Percentiles rank a stretch among this genome's conserved stretches.
Conservation (phyloP, 352 stramenopile species). For the Phytophthora sansomeana region DNA sequence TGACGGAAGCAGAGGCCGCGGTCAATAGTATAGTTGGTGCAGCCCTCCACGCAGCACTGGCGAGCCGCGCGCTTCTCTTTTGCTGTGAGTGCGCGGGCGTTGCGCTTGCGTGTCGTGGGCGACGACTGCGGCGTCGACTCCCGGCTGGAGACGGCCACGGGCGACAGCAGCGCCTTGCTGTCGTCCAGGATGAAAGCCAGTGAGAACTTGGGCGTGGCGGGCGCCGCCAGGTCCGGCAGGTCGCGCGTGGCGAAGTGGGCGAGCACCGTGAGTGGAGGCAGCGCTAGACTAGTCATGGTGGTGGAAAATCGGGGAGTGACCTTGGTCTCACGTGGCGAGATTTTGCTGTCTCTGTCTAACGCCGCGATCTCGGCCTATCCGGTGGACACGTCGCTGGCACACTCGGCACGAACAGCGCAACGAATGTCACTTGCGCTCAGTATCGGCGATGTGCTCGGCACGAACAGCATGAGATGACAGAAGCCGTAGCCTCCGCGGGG, state of each 20-base stretch:
- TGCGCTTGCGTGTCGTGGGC: slow-evolving; percentile 18
- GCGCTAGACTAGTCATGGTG: slow-evolving; percentile 1
- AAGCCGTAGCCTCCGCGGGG: no score
- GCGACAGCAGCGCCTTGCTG: slow-evolving; percentile 13
- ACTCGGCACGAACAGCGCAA: slow-evolving; percentile 26
- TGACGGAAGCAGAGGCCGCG: slow-evolving; percentile 55
- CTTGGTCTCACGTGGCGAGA: slow-evolving; percentile 11
- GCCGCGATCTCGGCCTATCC: slow-evolving; percentile 13
- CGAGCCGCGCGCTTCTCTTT: slow-evolving; percentile 44
- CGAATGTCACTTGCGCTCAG: slow-evolving; percentile 14
- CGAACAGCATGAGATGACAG: slow-evolving; percentile 33
- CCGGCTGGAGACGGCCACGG: neutral
- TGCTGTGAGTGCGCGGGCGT: slow-evolving; percentile 12
- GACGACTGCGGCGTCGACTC: slow-evolving; percentile 3
- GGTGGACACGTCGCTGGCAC: slow-evolving; percentile 12
- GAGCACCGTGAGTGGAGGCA: neutral
- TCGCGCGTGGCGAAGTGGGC: slow-evolving; percentile 1
- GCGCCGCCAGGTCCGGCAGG: neutral
- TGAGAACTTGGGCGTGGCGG: slow-evolving; percentile 28
- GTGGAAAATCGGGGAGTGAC: slow-evolving; percentile 5
- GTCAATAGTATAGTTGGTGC: slow-evolving; percentile 62
- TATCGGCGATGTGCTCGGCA: slow-evolving; percentile 26
- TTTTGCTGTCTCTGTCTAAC: slow-evolving; percentile 17
- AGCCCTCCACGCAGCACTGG: slow-evolving; percentile 55
- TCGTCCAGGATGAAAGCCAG: slow-evolving; percentile 41